A percentile compares a stretch with the other conserved stretches of the same genome.
Conservation (phyloP, 306 rosid genomes). For the Ceratonia siliqua region DNA sequence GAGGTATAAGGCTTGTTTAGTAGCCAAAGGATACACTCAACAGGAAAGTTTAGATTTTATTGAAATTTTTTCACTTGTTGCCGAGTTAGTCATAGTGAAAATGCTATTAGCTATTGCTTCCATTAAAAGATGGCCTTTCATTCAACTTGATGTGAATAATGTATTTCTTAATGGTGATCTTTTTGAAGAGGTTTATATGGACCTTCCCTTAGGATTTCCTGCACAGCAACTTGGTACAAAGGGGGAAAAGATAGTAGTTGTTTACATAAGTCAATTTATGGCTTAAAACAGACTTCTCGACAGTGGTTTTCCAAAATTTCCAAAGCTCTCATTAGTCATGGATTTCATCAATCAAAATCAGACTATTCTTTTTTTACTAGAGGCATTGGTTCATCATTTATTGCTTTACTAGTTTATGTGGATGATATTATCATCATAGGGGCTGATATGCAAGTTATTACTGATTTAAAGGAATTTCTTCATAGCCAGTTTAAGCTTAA, state of each 20-base stretch:
- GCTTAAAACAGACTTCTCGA: not conserved
- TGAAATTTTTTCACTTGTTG: not conserved
- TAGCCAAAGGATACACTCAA: not conserved
- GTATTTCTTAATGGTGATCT: not conserved
- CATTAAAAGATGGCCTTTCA: fast-evolving
- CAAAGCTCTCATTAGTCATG: fast-evolving
- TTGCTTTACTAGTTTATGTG: not conserved
- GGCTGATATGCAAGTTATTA: not conserved
- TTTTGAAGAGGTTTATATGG: too few relatives aligned
- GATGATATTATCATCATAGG: too few relatives aligned
- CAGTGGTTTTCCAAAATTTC: not conserved
- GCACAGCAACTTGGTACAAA: too few relatives aligned
- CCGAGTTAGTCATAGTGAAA: not conserved
- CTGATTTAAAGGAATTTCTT: not conserved
- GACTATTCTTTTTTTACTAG: not conserved
- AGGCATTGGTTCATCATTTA: not conserved
- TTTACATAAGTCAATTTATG: not conserved
- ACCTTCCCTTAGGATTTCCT: not conserved
- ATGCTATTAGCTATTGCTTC: not conserved
- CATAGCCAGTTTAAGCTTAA: not conserved
- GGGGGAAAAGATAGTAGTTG: not conserved
- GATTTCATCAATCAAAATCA: not conserved
- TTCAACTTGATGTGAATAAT: not conserved
- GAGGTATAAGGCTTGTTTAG: not conserved
- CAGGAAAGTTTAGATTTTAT: not conserved